Base-by-base conservation (phyloP, 495 filamentous ascomycete genomes). In the Aspergillus nanangensis region DNA sequence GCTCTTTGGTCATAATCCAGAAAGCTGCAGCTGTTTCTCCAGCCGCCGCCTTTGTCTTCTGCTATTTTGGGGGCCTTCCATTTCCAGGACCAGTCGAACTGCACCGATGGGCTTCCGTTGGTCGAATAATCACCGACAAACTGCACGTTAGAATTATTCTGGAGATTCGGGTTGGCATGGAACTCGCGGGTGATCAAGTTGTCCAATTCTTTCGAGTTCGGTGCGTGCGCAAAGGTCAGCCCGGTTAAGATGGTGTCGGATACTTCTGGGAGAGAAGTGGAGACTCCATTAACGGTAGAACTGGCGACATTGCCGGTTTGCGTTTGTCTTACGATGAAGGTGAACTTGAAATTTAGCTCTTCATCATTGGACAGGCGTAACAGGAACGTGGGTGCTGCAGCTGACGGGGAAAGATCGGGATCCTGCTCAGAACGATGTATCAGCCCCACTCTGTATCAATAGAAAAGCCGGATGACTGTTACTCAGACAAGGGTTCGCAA, bases 91-190 rank as follows among this genome's bases (percentile, higher is more conserved):
- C 92, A 98, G 23, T 93, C 84, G 61, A 96, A 96, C 19, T 91
- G 84, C 38, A 96, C 86, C 4, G 88, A 90, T 9, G 83, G 70
- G 48, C 75, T 86, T 14, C 90, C 89, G 8, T 78, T 82, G 1
- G 93, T 98, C 0, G 81, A 75, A 63, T 80, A 96, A 60, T 93
- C 89, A 0, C 93, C 93, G 7, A 97, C 82, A 11, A 98, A 71
- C 48, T 92, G 86, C 10, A 98, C 93, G 64, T 96, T 96, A 19
- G 90, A 79, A 54, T 97, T 96, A 60, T 95, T 96, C 70, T 98
- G 93, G 22, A 98, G 70, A 62, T 98, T 98, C 1, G 94, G 93
- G 53, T 98, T 91, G 22, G 92, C 90, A 50, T 97, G 89, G 57
- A 98, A 96, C 63, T 98, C 93, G 50, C 90, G 75, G 17, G 89